phyloP scores from a whole-genome alignment of 257 asterid genomes.

The Orobanche coerulescens region DNA sequence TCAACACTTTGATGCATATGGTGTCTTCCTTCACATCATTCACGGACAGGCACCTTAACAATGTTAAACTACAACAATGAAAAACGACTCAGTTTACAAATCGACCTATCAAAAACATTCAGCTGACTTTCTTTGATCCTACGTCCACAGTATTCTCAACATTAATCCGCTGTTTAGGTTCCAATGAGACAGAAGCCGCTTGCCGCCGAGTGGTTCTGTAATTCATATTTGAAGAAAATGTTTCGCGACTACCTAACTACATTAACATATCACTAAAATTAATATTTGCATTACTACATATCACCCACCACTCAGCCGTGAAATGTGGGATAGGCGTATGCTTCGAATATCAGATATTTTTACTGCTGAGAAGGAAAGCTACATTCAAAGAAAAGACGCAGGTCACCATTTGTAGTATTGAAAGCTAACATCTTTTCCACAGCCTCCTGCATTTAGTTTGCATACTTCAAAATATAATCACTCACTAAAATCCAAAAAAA shows the following conservation, averaged over 20 bases:
- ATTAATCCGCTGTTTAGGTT: too few relatives aligned
- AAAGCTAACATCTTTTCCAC: constrained; percentile 63
- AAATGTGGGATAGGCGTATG: neutral
- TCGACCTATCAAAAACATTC: too few relatives aligned
- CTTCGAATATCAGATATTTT: neutral
- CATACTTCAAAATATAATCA: constrained; percentile 3
- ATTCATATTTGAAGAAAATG: neutral
- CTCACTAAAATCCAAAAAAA: neutral
- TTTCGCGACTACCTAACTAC: neutral
- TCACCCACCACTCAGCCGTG: neutral
- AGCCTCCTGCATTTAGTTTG: constrained; percentile 55
- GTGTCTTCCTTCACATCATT: too few relatives aligned
- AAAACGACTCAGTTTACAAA: too few relatives aligned
- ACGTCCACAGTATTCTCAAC: too few relatives aligned
- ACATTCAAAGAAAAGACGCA: constrained; percentile 49
- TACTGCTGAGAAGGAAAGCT: constrained; percentile 38
- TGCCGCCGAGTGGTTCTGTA: neutral
- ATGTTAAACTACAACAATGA: too few relatives aligned
- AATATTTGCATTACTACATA: neutral
- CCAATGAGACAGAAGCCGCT: too few relatives aligned
- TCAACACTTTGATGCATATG: too few relatives aligned
- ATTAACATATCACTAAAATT: neutral
- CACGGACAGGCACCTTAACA: too few relatives aligned
- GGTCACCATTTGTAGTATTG: constrained; percentile 58
- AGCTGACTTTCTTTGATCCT: too few relatives aligned